Base-by-base conservation (phyloP, 148 eudicot species). In the Fagopyrum esculentum region DNA sequence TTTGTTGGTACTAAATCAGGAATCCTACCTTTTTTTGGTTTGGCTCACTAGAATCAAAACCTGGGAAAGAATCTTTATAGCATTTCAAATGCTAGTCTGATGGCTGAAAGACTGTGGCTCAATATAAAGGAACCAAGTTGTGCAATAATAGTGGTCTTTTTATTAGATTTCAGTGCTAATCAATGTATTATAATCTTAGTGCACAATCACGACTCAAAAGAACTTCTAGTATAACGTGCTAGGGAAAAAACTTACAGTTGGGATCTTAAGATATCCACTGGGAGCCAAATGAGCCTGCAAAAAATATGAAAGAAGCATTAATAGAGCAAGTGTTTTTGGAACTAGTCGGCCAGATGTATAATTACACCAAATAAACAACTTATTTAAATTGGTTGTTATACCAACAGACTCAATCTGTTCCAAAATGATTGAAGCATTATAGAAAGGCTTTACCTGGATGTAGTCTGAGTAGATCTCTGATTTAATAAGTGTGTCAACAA, bases 251-350 rank as follows among this genome's bases (percentile, higher is more conserved):
- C 98, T 92, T 77, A 95, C 98, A 77, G 78, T 95, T 73, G 98
- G 98, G 72, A 95, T 77, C 79, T 95, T 95, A 44, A 90, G 88
- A 81, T 95, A 95, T 81, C 98, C 97, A 82, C 97, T 86, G 45
- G 98, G 97, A 78, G 98, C 98, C 84, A 95, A 85, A 84, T 92
- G 97, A 79, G 82, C 87, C 98, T 92, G 91, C 82, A 81, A 80
- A 79, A 79, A 46, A 66, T 43, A 15, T 15, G 15, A 40, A 66
- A 40, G 46, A 13, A 66, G 30, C 19, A 66, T 66, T 7, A 35
- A 35, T 3, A 59, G 2, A 59, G 72, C 76, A 47, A 49, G 15
- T 35, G 6, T 2, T 46, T 13, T 35, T 45, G 71, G 43, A 66
- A 66, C 47, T 15, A 4, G 15, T 35, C 40, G 9, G 43, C 68